Conservation (phyloP, 2,329 filamentous ascomycete species). For the Cercospora canescens region DNA sequence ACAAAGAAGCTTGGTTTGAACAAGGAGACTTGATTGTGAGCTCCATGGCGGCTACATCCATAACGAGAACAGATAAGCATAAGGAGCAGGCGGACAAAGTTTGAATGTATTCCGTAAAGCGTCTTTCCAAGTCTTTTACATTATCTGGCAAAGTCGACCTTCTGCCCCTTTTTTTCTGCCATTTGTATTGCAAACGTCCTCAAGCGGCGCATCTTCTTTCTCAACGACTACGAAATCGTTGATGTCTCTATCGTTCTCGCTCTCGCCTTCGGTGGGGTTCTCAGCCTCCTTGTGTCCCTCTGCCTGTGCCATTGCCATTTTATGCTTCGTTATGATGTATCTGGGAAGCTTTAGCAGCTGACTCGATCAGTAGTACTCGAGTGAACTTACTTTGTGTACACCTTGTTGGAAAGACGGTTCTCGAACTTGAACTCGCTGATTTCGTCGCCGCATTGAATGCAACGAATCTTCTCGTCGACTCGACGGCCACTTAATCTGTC, state of each 20-base stretch:
- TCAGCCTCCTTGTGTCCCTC: neutral
- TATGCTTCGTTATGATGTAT: neutral
- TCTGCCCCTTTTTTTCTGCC: neutral
- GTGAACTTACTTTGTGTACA: neutral
- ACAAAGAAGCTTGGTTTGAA: no score
- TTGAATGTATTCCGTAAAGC: neutral
- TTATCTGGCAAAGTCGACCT: neutral
- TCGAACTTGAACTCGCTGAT: neutral
- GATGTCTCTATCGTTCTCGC: neutral
- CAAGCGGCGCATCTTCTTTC: neutral
- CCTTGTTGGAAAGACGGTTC: neutral
- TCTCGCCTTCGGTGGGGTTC: neutral
- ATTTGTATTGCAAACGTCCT: neutral
- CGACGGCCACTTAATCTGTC: neutral
- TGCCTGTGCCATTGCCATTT: neutral
- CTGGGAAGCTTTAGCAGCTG: neutral
- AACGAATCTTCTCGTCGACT: neutral
- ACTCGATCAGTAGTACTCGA: neutral
- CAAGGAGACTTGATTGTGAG: no score
- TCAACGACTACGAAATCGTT: neutral
- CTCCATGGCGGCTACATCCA: no score
- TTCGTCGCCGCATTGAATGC: neutral
- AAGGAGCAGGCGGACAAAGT: no score
- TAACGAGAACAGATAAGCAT: no score
- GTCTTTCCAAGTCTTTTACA: neutral